Percentiles rank a stretch among this genome's conserved stretches.
Conservation (phyloP, 495 filamentous ascomycete genomes). For the Aspergillus cavernicola region DNA sequence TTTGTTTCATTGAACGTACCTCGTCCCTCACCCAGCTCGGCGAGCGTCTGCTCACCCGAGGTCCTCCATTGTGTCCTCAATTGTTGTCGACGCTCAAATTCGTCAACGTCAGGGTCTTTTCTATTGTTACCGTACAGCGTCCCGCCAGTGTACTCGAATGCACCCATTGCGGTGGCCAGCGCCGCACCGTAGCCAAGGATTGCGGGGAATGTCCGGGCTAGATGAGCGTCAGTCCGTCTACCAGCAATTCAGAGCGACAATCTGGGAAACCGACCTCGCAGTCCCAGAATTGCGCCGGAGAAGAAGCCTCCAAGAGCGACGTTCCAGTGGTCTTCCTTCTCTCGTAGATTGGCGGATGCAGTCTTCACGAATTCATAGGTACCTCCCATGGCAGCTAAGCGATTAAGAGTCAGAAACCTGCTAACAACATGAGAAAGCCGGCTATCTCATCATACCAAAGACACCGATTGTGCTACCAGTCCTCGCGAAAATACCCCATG, state of each 20-base stretch:
- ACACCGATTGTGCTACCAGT: constrained; percentile 61
- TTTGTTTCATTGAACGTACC: constrained; percentile 48
- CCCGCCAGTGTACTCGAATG: constrained; percentile 77
- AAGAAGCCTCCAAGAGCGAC: constrained; percentile 70
- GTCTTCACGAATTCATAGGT: constrained; percentile 72
- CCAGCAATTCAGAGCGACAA: background rate
- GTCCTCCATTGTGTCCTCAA: constrained; percentile 70
- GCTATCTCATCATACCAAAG: constrained; percentile 51
- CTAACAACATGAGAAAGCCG: background rate
- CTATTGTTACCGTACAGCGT: constrained; percentile 54
- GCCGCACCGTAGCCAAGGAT: constrained; percentile 72
- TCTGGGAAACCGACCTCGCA: constrained; percentile 49
- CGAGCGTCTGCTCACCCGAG: constrained; percentile 77
- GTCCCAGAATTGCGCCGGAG: constrained; percentile 63
- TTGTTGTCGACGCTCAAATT: constrained; percentile 74
- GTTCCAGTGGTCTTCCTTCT: constrained; percentile 70
- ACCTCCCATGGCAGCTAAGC: constrained; percentile 71
- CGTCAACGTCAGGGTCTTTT: constrained; percentile 61
- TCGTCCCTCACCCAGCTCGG: constrained; percentile 83
- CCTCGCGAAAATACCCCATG: constrained; percentile 70
- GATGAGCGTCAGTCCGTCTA: constrained; percentile 3
- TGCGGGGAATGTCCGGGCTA: constrained; percentile 74
- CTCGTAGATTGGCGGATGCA: constrained; percentile 72
- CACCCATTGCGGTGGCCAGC: constrained; percentile 59
- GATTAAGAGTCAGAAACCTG: constrained; percentile 21